Conservation (phyloP, 306 rosid genomes). For the Astragalus glycyphyllos region DNA sequence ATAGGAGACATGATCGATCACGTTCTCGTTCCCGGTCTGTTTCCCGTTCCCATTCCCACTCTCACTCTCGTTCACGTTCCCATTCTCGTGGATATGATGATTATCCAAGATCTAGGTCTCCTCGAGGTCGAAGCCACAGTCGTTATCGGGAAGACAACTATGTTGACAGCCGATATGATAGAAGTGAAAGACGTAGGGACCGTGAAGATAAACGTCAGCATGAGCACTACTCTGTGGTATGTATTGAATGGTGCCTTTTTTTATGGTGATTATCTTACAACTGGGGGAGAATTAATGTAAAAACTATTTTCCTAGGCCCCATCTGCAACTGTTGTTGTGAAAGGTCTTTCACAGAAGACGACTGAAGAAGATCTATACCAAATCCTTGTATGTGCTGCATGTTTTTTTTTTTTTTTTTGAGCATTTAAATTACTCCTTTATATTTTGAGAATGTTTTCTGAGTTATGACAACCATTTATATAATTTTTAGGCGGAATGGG, state of each 20-base stretch:
- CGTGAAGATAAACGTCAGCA: conserved; percentile 81
- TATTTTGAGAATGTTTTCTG: conserved; percentile 16
- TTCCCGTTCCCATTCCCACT: conserved; percentile 56
- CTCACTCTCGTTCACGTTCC: conserved; percentile 65
- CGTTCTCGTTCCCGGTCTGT: conserved; percentile 58
- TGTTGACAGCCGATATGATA: conserved; percentile 71
- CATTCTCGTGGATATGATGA: conserved; percentile 84
- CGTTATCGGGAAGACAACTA: conserved; percentile 86
- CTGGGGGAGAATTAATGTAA: conserved; percentile 32
- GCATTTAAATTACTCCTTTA: conserved; percentile 24
- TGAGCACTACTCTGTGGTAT: conserved; percentile 81
- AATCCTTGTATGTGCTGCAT: conserved; percentile 75
- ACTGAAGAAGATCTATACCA: conserved; percentile 96
- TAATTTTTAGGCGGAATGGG: conserved; percentile 88
- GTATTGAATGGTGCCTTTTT: conserved; percentile 29
- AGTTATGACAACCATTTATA: conserved; percentile 22
- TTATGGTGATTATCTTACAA: conserved; percentile 34
- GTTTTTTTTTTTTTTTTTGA: conserved; percentile 30
- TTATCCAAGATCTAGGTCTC: conserved; percentile 83
- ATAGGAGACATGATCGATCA: conserved; percentile 62
- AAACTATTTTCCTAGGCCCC: conserved; percentile 72
- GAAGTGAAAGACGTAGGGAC: conserved; percentile 80
- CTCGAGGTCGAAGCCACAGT: conserved; percentile 83
- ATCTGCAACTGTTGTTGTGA: conserved; percentile 96
- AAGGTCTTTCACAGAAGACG: conserved; percentile 95